A percentile compares a stretch with the other conserved stretches of the same genome.
Evolutionary conservation across 2,329 filamentous ascomycete genomes (phyloP).

Genomic region (Cercospora zeae-maydis): DNA sequence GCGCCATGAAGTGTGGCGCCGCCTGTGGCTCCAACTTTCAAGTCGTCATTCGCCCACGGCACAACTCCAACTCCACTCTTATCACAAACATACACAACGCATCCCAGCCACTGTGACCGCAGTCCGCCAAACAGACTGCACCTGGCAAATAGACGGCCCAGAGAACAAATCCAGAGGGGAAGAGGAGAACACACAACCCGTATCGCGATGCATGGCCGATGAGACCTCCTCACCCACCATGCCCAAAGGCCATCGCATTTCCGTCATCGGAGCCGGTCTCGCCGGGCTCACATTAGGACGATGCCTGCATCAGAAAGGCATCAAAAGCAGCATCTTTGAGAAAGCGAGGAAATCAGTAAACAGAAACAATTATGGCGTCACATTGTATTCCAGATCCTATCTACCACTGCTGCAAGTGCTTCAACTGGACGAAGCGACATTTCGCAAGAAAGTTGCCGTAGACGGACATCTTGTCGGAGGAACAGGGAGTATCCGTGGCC

Average conservation of each 20-base stretch:
- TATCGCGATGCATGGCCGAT: not conserved
- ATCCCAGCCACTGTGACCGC: not conserved
- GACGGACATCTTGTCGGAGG: conserved; percentile 30
- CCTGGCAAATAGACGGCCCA: not conserved
- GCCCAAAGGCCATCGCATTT: conserved; percentile 27
- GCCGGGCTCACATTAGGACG: conserved; percentile 43
- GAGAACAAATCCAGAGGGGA: not conserved
- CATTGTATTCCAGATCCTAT: conserved; percentile 37
- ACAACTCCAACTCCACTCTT: not conserved
- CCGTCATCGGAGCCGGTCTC: conserved; percentile 47
- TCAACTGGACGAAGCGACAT: conserved; percentile 33
- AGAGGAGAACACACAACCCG: not conserved
- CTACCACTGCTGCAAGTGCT: conserved; percentile 35
- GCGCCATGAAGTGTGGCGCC: conserved; percentile 2
- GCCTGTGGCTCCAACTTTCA: not conserved
- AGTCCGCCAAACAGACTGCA: not conserved
- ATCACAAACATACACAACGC: not conserved
- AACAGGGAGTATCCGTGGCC: conserved; percentile 23
- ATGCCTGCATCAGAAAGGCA: conserved; percentile 34
- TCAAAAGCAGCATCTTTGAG: conserved; percentile 38
- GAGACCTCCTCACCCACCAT: not conserved
- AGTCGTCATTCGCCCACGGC: not conserved
- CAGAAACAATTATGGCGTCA: conserved; percentile 41
- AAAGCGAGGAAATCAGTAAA: conserved; percentile 27
- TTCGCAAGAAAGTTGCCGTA: conserved; percentile 36